Conservation (phyloP, 768 basidiomycete species). For the Lentinula boryana region DNA sequence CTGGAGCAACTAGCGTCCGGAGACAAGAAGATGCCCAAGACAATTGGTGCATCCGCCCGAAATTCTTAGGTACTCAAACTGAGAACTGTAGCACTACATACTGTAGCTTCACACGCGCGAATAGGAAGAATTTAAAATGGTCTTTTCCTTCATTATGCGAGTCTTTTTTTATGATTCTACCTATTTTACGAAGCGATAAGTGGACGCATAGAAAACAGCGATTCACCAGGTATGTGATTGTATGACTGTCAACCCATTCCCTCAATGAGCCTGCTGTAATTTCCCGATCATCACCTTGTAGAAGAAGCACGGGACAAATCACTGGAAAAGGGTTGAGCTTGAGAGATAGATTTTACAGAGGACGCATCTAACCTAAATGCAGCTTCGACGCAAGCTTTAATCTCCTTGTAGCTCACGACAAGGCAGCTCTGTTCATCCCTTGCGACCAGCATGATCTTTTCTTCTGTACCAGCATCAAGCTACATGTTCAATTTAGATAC, state of each 20-base stretch:
- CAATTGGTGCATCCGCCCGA: constrained; percentile 32
- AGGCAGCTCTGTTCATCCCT: constrained; percentile 96
- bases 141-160: constrained; percentile 44
- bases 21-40: constrained; percentile 95
- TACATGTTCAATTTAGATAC: constrained; percentile 20
- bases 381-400: constrained; percentile 78
- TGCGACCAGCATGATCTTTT: constrained; percentile 90
- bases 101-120: background rate
- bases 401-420: constrained; percentile 88
- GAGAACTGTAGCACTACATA: background rate
- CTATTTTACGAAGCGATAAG: constrained; percentile 40
- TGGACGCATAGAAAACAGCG: background rate
- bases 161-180: constrained; percentile 69
- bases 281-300: background rate
- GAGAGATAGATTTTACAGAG: background rate
- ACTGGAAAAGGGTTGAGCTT: constrained; percentile 21
- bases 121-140: background rate
- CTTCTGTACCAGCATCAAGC: constrained; percentile 92
- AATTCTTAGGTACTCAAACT: background rate
- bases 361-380: constrained; percentile 65
- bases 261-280: no score
- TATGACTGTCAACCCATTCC: background rate
- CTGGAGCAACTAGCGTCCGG: constrained; percentile 73
- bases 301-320: constrained; percentile 33
- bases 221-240: background rate